phyloP scores from a whole-genome alignment of 257 asterid species.

The Salvia miltiorrhiza region DNA sequence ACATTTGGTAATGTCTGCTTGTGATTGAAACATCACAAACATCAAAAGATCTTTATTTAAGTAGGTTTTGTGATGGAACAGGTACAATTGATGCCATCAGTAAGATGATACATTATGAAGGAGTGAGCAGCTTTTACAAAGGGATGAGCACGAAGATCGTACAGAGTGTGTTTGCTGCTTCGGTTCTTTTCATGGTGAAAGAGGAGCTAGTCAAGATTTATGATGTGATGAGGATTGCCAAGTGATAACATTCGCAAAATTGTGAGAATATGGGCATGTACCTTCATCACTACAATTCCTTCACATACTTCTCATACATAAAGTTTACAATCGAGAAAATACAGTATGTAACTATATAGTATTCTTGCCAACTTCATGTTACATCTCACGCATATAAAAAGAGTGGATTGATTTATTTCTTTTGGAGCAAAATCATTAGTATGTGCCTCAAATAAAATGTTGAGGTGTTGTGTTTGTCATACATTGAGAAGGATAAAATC shows the following conservation, averaged over 20 bases:
- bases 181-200: slow-evolving; percentile 87
- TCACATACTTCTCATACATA: not conserved
- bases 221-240: slow-evolving; percentile 15
- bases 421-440: not conserved
- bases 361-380: not conserved
- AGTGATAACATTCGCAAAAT: slow-evolving; percentile 5
- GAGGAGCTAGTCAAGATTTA: slow-evolving; percentile 83
- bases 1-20: not conserved
- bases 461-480: too few species aligned
- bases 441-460: too few species aligned
- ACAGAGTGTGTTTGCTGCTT: slow-evolving; percentile 93
- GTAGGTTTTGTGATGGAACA: slow-evolving; percentile 24
- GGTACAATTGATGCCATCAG: slow-evolving; percentile 81
- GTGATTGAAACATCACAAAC: not conserved
- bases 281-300: not conserved
- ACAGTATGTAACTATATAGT: not conserved
- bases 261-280: not conserved
- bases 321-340: not conserved
- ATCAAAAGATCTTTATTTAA: not conserved
- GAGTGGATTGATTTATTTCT: not conserved
- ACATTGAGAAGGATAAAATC: too few species aligned
- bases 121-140: slow-evolving; percentile 75
- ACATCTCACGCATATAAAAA: not conserved
- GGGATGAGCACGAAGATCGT: slow-evolving; percentile 95
- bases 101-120: slow-evolving; percentile 86